Evolutionary conservation across 208 protist species (phyloP), one percentile per base, ranked within the genome.

Genomic region (Wallacemonas collosoma): DNA sequence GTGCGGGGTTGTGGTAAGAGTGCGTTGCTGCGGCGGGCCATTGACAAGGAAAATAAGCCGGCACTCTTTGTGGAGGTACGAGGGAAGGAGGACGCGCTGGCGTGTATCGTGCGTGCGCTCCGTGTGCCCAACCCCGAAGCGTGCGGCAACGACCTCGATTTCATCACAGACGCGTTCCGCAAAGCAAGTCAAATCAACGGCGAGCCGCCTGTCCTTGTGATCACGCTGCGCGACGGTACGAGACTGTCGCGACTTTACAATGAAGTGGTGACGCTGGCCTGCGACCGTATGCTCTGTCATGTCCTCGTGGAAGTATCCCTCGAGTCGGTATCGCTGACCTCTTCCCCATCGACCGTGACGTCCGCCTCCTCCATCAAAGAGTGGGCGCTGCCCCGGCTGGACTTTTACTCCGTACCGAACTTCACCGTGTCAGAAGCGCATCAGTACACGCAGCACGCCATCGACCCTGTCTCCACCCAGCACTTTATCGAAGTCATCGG

Each of bases 51-150:
- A 69, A 86, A 90, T 57, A 91, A 87, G 73, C 82, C 87, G 0
- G 86, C 87, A 2, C 81, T 93, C 57, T 91, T 93, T 47, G 88
- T 93, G 14, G 88, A 93, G 51, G 85, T 94, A 41, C 83, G 91
- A 6, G 78, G 80, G 36, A 84, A 85, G 47, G 88, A 93, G 64
- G 91, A 91, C 70, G 81, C 86, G 26, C 82, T 95, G 43, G 76
- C 73, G 38, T 87, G 81, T 72, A 74, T 86, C 39, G 73, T 93
- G 36, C 86, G 86, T 50, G 83, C 89, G 1, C 63, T 96, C 11
- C 84, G 84, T 41, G 92, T 95, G n/a, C 84, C 86, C 4, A 96
- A 93, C 68, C 71, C 88, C 15, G 92, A 96, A 50, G 83, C 81
- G 4, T 96, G 92, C 67, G 92, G 89, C 36, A 88, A 96, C 73